Conservation (phyloP, 163 green algal species). For the Dunaliella salina region DNA sequence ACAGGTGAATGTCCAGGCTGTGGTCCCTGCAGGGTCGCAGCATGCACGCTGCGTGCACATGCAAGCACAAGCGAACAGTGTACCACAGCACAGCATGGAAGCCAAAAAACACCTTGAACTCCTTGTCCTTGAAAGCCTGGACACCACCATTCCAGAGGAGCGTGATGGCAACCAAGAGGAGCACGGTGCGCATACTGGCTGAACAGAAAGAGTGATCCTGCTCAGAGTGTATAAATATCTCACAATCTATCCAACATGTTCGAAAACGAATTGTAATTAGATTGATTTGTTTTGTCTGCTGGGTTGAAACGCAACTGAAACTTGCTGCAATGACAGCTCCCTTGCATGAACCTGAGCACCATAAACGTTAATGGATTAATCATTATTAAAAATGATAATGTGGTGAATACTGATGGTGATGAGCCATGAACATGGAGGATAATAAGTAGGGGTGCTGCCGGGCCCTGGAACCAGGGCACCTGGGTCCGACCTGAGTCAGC, state of each 20-base stretch:
- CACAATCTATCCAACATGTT: background rate
- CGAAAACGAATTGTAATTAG: background rate
- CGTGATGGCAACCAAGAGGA: too few relatives aligned
- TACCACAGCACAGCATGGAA: background rate
- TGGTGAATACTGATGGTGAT: background rate
- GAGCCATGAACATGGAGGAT: background rate
- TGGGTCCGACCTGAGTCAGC: too few relatives aligned
- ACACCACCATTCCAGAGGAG: background rate
- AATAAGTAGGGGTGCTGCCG: background rate
- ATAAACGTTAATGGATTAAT: background rate
- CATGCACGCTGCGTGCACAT: background rate
- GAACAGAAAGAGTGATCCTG: background rate
- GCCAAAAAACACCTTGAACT: conserved; percentile 72
- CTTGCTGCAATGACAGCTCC: too few relatives aligned
- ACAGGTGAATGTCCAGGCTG: too few relatives aligned
- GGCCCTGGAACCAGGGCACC: background rate
- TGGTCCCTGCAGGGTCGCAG: too few relatives aligned
- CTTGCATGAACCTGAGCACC: too few relatives aligned
- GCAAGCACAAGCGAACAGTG: background rate
- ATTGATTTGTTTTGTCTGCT: background rate
- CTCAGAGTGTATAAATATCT: background rate
- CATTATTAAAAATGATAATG: background rate
- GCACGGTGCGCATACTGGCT: too few relatives aligned
- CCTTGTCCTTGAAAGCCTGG: conserved; percentile 76
- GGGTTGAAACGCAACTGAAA: too few relatives aligned